Conservation (phyloP, 169 alveolate genomes). For the Cryptosporidium meleagridis region DNA sequence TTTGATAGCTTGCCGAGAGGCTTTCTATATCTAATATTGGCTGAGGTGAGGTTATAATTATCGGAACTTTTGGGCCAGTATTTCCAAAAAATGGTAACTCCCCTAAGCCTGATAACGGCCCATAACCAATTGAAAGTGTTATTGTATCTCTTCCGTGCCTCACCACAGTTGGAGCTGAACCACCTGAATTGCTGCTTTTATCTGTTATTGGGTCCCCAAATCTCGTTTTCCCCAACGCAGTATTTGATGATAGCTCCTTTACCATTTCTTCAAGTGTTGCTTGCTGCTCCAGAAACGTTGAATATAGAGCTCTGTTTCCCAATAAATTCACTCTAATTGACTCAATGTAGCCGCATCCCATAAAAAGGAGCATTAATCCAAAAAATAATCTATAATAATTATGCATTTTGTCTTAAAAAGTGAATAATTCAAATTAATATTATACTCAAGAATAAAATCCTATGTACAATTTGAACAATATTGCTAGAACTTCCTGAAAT, state of each 20-base stretch:
- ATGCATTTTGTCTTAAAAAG: conserved; percentile 17
- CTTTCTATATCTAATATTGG: conserved; percentile 70
- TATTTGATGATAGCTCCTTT: conserved; percentile 54
- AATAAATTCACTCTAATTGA: conserved; percentile 50
- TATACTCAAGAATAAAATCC: not conserved
- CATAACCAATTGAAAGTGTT: conserved; percentile 63
- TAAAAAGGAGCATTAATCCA: not conserved
- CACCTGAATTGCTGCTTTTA: not conserved
- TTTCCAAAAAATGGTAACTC: conserved; percentile 71
- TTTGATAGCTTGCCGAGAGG: conserved; percentile 68
- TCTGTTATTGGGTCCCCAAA: conserved; percentile 28
- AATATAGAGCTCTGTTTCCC: conserved; percentile 32
- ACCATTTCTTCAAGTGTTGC: conserved; percentile 63
- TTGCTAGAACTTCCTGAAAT: not conserved
- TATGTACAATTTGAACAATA: not conserved
- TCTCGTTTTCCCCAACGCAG: conserved; percentile 40
- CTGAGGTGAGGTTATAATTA: conserved; percentile 71
- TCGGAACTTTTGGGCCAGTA: conserved; percentile 74
- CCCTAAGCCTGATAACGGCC: conserved; percentile 56
- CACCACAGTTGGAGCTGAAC: conserved; percentile 53
- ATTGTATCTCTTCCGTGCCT: conserved; percentile 74
- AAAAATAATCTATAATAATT: not conserved
- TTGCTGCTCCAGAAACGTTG: conserved; percentile 60
- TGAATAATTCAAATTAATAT: not conserved
- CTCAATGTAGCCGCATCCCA: not conserved